Conservation (phyloP, 192 early-diverging fungal species). For the Coemansia pectinata region DNA sequence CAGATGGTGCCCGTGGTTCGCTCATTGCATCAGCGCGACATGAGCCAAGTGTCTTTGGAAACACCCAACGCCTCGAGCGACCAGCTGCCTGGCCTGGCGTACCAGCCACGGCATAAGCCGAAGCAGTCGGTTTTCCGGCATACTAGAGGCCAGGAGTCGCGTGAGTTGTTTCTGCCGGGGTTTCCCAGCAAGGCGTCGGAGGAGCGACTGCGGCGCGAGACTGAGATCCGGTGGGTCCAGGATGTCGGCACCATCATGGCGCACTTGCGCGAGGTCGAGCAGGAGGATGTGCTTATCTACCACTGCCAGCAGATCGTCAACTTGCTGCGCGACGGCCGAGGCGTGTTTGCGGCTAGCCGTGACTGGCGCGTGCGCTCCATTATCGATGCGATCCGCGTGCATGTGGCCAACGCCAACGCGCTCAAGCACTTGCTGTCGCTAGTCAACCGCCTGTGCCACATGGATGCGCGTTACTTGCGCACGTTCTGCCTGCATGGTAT, state of each 20-base stretch:
- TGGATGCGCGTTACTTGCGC: slow-evolving; percentile 39
- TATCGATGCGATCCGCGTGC: slow-evolving; percentile 43
- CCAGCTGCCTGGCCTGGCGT: slow-evolving; percentile 14
- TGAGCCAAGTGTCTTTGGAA: slow-evolving; percentile 16
- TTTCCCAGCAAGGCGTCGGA: slow-evolving; percentile 46
- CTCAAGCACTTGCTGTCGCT: slow-evolving; percentile 40
- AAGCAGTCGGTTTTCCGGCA: slow-evolving; percentile 9
- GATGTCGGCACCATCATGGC: slow-evolving; percentile 42
- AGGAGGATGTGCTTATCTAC: slow-evolving; percentile 38
- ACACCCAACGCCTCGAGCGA: slow-evolving; percentile 32
- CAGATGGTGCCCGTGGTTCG: slow-evolving; percentile 10
- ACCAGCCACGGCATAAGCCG: slow-evolving; percentile 10
- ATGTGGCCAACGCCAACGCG: slow-evolving; percentile 26
- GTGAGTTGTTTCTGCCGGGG: slow-evolving; percentile 28
- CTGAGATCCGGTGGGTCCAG: slow-evolving; percentile 52
- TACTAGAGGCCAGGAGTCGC: slow-evolving; percentile 15
- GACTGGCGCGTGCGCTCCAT: slow-evolving; percentile 53
- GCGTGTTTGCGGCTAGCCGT: slow-evolving; percentile 46
- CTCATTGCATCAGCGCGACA: slow-evolving; percentile 18
- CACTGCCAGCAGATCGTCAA: slow-evolving; percentile 45
- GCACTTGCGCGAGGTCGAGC: slow-evolving; percentile 25
- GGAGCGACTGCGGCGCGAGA: slow-evolving; percentile 53
- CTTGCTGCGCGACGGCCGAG: slow-evolving; percentile 47
- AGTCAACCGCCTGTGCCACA: slow-evolving; percentile 48
- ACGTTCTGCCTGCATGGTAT: slow-evolving; percentile 49